Evolutionary conservation across 73 alveolate genomes (phyloP).

Genomic region (Blepharisma stoltei): DNA sequence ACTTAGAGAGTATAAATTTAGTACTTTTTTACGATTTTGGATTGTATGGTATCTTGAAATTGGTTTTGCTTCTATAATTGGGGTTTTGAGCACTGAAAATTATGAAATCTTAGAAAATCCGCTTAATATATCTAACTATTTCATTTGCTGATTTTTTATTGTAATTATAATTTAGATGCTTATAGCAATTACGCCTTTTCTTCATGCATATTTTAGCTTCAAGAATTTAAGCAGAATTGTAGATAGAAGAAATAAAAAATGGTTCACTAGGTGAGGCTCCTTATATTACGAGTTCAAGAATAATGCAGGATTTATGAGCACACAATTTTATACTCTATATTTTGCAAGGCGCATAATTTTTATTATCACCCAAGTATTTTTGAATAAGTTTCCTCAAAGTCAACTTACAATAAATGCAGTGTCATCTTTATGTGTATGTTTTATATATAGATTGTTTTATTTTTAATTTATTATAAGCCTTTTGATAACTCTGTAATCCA

Average conservation of each 20-base stretch:
- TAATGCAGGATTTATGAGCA: slow-evolving; percentile 2
- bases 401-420: background rate
- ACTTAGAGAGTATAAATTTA: background rate
- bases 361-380: background rate
- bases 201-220: background rate
- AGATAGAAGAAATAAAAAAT: background rate
- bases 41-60: background rate
- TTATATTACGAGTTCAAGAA: slow-evolving; percentile 10
- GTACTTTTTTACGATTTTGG: slow-evolving; percentile 16
- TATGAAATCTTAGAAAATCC: too few relatives aligned
- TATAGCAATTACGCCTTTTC: background rate
- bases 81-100: too few relatives aligned
- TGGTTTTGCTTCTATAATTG: background rate
- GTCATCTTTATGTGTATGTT: background rate
- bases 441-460: background rate
- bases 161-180: too few relatives aligned
- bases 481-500: background rate
- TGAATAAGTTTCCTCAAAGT: background rate
- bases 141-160: too few relatives aligned
- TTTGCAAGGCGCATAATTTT: background rate
- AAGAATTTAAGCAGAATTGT: background rate
- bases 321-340: background rate
- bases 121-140: too few relatives aligned
- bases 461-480: background rate
- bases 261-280: background rate